Base-by-base conservation (phyloP, 2,329 filamentous ascomycete species). In the Raffaelea albimanens region DNA sequence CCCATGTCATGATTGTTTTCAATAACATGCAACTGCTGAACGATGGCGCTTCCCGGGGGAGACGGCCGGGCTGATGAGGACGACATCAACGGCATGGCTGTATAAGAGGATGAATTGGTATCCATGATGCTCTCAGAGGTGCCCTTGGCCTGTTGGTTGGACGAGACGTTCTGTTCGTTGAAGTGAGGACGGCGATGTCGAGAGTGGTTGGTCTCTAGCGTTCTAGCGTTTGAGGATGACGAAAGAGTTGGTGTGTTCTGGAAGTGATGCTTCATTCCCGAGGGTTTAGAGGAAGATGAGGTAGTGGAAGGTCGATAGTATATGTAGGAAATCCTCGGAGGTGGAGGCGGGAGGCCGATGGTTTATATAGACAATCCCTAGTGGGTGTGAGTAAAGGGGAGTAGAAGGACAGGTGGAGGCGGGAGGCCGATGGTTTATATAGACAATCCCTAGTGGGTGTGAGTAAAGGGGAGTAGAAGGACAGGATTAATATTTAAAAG, bases 121-220 rank as follows among this genome's bases (percentile, higher is more conserved):
- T 13, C 7, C 25, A 29, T 29, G 7, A 7, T 13, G 13, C 7
- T 29, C 7, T 29, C 25, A 29, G 55, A 46, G 10, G 50, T 40
- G 41, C 48, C 50, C 45, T 40, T 44, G 43, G 52, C 53, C 2
- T 53, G 40, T 33, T 57, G 52, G 20, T 19, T 40, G 2, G 53
- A 57, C 4, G 57, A 50, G 36, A 53, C 44, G 44, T 58, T 58
- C 46, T 52, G 47, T 20, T 34, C 41, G 40, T 56, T 59, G 51
- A 47, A 48, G 43, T 59, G 56, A 7, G 55, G 58, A 7, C 46
- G 36, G 29, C 57, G 53, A n/a, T 13, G 10, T 14, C n/a, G n/a
- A 25, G 40, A 43, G 21, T 29, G 31, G 40, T 43, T 43, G 40
- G 13, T 38, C 7, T 5, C 18, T 8, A 16, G 8, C 14, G 25